Evolutionary conservation across 1,284 basidiomycete genomes (phyloP).

Genomic region (Heterobasidion annosum): DNA sequence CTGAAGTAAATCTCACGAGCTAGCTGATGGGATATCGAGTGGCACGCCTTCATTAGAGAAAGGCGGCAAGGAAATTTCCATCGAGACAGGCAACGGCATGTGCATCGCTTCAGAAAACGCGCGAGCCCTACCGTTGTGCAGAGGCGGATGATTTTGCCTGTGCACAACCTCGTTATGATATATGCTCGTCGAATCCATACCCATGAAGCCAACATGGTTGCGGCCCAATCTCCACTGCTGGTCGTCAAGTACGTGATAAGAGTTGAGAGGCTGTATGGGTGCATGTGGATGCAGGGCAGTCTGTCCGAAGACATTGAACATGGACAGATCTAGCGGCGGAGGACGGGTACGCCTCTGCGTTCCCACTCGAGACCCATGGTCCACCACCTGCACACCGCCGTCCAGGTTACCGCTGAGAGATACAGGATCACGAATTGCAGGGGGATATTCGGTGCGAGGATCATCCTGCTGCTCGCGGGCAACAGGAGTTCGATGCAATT

Average conservation of each 20-base stretch:
- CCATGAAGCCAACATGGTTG: not conserved
- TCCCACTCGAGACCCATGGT: not conserved
- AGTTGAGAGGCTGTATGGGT: not conserved
- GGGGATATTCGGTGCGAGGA: too few relatives aligned
- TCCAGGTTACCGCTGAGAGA: too few relatives aligned
- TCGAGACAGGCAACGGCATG: not conserved
- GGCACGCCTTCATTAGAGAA: not conserved
- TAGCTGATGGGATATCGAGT: too few relatives aligned
- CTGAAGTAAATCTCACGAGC: not conserved
- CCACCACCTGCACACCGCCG: too few relatives aligned
- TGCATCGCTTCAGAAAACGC: not conserved
- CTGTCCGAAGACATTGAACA: not conserved
- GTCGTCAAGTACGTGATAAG: not conserved
- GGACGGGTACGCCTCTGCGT: not conserved
- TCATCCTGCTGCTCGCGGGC: too few relatives aligned
- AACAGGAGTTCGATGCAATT: not conserved
- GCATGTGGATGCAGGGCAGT: not conserved
- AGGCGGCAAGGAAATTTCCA: not conserved
- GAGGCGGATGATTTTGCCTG: not conserved
- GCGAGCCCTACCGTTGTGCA: not conserved
- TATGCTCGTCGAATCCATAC: not conserved
- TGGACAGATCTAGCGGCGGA: conserved; percentile 6
- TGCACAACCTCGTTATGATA: too few relatives aligned
- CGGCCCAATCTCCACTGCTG: not conserved
- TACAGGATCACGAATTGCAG: too few relatives aligned